These are phyloP conservation scores for Quercus parvula DNA, from an alignment of 306 rosid genomes.

Conservation along the genomic window DNA sequence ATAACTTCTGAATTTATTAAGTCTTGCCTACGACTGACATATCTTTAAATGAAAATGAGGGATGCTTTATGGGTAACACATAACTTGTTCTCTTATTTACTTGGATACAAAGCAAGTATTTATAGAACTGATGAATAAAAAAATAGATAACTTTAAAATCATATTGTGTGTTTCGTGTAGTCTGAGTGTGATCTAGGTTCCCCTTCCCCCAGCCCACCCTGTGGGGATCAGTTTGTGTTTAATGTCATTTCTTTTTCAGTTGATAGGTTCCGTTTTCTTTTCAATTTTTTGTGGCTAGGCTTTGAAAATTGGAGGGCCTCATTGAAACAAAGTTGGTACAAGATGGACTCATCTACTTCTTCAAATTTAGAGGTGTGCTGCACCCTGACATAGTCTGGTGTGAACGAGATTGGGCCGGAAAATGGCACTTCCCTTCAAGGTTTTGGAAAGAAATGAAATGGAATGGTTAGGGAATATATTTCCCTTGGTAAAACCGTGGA, in stretches of 20 bases:
- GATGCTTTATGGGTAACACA: not conserved
- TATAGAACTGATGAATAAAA: not conserved
- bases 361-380: too few relatives aligned
- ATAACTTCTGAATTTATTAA: constrained; percentile 55
- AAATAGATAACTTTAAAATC: not conserved
- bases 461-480: too few relatives aligned
- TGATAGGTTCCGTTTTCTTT: not conserved
- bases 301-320: too few relatives aligned
- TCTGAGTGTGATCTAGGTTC: not conserved
- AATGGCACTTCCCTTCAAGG: too few relatives aligned
- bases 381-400: too few relatives aligned
- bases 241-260: not conserved
- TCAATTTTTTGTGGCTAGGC: too few relatives aligned
- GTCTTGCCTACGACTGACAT: not conserved
- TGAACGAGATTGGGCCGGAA: too few relatives aligned
- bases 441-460: too few relatives aligned
- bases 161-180: not conserved
- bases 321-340: too few relatives aligned
- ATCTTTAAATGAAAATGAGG: not conserved
- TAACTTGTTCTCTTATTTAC: not conserved
- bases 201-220: not conserved
- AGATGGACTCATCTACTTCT: too few relatives aligned
- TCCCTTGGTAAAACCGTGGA: too few relatives aligned
- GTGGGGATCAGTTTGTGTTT: not conserved
- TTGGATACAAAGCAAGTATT: not conserved